phyloP scores from a whole-genome alignment of 257 asterid genomes.

The Penstemon barbatus region DNA sequence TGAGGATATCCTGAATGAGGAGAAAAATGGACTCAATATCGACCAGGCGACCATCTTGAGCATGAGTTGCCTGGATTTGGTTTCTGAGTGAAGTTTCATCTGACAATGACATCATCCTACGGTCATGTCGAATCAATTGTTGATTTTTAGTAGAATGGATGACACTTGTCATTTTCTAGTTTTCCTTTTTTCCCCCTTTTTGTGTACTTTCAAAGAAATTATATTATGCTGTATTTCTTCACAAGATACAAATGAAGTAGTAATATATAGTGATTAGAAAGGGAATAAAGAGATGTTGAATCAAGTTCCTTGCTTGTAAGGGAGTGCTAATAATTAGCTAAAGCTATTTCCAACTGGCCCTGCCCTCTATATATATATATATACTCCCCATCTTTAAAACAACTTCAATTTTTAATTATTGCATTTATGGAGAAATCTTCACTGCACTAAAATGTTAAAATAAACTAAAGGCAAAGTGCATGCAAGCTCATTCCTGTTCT shows the following conservation, averaged over 20 bases:
- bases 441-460: not conserved
- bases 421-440: not conserved
- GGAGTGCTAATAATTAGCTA: constrained; percentile 38
- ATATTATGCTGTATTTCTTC: constrained; percentile 8
- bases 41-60: constrained; percentile 46
- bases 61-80: constrained; percentile 68
- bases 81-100: constrained; percentile 53
- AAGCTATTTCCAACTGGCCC: constrained; percentile 44
- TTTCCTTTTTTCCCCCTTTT: not conserved
- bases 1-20: constrained; percentile 48
- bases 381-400: not conserved
- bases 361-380: not conserved
- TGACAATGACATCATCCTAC: constrained; percentile 41
- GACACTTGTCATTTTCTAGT: constrained; percentile 36
- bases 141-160: constrained; percentile 31
- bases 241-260: constrained; percentile 19
- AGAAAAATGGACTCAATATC: constrained; percentile 51
- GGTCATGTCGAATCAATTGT: constrained; percentile 35
- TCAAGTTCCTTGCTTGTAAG: constrained; percentile 82
- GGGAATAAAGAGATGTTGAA: constrained; percentile 46
- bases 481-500: not conserved
- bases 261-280: constrained; percentile 49
- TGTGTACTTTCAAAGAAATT: not conserved
- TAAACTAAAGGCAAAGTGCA: not conserved
- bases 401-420: not conserved